Conservation (phyloP, 2,329 filamentous ascomycete genomes). For the Calcarisporium arbuscula region DNA sequence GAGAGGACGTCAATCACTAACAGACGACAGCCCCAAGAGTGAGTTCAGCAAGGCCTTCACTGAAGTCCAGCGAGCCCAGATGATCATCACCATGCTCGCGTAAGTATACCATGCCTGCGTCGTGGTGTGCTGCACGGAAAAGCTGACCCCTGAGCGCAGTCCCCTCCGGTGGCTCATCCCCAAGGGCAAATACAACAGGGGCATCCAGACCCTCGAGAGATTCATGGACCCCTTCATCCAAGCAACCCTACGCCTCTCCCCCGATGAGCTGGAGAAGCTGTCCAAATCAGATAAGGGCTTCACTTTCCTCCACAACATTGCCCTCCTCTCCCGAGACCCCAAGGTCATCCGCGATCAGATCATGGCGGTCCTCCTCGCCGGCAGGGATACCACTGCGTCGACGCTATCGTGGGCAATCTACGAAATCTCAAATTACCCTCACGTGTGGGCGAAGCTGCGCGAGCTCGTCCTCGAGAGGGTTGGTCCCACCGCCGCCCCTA, state of each 20-base stretch:
- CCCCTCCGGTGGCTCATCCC: constrained; percentile 60
- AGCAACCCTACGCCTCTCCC: constrained; percentile 59
- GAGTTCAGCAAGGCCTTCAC: constrained; percentile 77
- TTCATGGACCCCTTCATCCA: constrained; percentile 79
- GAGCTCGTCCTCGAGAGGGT: constrained; percentile 63
- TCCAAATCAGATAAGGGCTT: constrained; percentile 66
- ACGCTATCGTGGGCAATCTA: constrained; percentile 79
- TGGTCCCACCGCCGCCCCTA: constrained; percentile 55
- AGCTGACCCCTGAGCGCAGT: constrained; percentile 56
- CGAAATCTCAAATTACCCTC: constrained; percentile 68
- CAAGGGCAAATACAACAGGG: constrained; percentile 53
- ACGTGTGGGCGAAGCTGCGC: constrained; percentile 63
- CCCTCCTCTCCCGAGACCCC: constrained; percentile 67
- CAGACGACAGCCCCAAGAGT: constrained; percentile 43
- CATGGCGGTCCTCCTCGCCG: constrained; percentile 74
- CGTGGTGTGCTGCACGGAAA: constrained; percentile 15
- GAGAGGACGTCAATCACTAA: constrained; percentile 50
- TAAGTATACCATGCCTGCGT: constrained; percentile 2
- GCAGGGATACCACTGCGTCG: constrained; percentile 78
- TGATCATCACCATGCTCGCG: constrained; percentile 14
- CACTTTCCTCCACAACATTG: constrained; percentile 83
- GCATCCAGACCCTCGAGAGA: constrained; percentile 62
- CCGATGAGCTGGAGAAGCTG: constrained; percentile 63
- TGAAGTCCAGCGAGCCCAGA: constrained; percentile 68
- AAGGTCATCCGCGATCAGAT: constrained; percentile 78